Conservation (phyloP, 306 rosid genomes). For the Sicyos baderoa region DNA sequence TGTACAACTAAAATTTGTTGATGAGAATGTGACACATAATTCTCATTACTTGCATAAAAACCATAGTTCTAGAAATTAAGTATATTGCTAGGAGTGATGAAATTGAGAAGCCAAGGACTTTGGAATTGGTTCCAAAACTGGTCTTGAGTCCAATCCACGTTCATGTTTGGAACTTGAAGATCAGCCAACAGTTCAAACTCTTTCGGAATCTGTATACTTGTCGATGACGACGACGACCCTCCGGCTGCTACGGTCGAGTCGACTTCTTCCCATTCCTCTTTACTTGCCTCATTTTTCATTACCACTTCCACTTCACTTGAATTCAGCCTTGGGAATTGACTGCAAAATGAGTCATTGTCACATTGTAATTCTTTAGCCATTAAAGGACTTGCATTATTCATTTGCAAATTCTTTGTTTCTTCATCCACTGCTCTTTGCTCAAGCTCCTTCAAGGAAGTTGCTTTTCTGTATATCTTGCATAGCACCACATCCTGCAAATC, state of each 20-base stretch:
- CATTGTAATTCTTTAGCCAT: neutral
- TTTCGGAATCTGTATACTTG: conserved; percentile 32
- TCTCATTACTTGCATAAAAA: neutral
- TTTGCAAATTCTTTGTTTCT: conserved; percentile 37
- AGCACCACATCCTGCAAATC: conserved; percentile 61
- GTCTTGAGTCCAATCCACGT: conserved; percentile 68
- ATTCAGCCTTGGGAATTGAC: conserved; percentile 1
- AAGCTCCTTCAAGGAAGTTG: conserved; percentile 80
- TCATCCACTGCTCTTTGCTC: conserved; percentile 79
- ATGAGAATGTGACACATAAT: no score
- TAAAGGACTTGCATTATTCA: neutral
- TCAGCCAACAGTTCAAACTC: conserved; percentile 45
- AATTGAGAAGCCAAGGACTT: conserved; percentile 71
- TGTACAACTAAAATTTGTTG: no score
- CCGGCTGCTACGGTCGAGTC: neutral
- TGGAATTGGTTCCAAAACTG: conserved; percentile 55
- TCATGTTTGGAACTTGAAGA: conserved; percentile 44
- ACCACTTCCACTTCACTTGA: neutral
- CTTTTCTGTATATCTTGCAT: conserved; percentile 87
- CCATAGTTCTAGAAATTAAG: conserved; percentile 32
- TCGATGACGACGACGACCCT: neutral
- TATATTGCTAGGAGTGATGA: conserved; percentile 41
- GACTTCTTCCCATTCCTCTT: neutral
- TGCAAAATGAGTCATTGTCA: neutral
- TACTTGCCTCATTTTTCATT: neutral